phyloP scores from a whole-genome alignment of 192 early-diverging fungal species.

The Piromyces finnis region DNA sequence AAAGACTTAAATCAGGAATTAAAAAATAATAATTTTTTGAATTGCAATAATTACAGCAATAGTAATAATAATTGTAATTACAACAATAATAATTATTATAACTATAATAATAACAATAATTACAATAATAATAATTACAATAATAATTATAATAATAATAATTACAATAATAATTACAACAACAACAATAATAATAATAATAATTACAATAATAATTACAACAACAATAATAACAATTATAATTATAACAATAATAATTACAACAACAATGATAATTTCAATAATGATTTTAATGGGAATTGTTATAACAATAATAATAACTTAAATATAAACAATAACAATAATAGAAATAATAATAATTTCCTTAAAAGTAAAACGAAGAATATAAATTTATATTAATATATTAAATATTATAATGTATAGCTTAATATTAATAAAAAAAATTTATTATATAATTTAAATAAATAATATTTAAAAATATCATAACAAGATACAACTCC shows the following conservation, averaged over 20 bases:
- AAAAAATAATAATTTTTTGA: background rate
- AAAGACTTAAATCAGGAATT: background rate
- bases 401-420: too few species aligned
- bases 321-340: background rate
- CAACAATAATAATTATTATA: too few species aligned
- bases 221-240: background rate
- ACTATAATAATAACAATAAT: too few species aligned
- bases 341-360: background rate
- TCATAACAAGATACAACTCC: background rate
- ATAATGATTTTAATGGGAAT: background rate
- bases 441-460: too few species aligned
- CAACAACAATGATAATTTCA: background rate
- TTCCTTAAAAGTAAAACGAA: background rate
- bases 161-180: background rate
- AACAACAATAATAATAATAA: background rate
- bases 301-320: background rate
- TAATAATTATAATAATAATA: background rate
- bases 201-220: background rate
- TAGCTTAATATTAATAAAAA: too few species aligned
- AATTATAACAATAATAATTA: background rate
- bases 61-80: background rate
- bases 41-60: background rate
- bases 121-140: background rate
- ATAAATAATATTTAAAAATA: background rate
- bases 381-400: too few species aligned